A percentile compares a stretch with the other conserved stretches of the same genome.
phyloP scores from a whole-genome alignment of 2,329 filamentous ascomycete species.

The Verruconis gallopava region DNA sequence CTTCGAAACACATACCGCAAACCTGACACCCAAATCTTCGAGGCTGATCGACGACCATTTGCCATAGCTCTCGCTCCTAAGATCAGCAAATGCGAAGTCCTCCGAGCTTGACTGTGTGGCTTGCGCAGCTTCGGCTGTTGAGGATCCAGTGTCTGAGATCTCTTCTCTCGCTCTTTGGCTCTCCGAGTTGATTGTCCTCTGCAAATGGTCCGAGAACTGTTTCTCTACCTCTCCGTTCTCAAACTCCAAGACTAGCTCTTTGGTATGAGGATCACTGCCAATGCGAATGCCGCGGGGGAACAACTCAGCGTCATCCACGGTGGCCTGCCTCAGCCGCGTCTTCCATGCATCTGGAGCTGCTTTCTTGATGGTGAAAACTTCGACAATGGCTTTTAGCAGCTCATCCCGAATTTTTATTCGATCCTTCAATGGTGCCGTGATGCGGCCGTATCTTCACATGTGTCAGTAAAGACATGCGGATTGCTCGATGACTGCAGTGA shows the following conservation, averaged over 20 bases:
- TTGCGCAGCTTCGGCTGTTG: too few relatives aligned
- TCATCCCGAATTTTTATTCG: not conserved
- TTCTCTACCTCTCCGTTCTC: not conserved
- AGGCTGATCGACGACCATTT: not conserved
- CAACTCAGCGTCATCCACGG: not conserved
- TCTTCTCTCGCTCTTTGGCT: not conserved
- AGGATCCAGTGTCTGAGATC: too few relatives aligned
- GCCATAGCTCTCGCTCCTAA: not conserved
- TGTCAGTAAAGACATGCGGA: not conserved
- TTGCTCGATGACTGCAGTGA: too few relatives aligned
- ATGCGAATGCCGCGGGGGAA: slow-evolving; percentile 8
- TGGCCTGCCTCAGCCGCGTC: not conserved
- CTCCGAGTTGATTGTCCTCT: too few relatives aligned
- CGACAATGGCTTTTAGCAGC: not conserved
- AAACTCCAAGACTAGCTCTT: not conserved
- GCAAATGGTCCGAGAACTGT: not conserved
- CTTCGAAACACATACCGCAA: slow-evolving; percentile 1
- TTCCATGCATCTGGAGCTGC: not conserved
- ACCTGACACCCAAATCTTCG: not conserved
- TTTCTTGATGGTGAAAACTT: not conserved
- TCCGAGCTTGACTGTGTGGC: too few relatives aligned
- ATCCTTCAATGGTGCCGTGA: not conserved
- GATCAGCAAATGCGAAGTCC: not conserved
- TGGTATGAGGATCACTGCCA: slow-evolving; percentile 12
- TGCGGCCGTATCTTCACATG: not conserved